phyloP scores from a whole-genome alignment of 2,329 filamentous ascomycete species.

The Xylaria digitata region DNA sequence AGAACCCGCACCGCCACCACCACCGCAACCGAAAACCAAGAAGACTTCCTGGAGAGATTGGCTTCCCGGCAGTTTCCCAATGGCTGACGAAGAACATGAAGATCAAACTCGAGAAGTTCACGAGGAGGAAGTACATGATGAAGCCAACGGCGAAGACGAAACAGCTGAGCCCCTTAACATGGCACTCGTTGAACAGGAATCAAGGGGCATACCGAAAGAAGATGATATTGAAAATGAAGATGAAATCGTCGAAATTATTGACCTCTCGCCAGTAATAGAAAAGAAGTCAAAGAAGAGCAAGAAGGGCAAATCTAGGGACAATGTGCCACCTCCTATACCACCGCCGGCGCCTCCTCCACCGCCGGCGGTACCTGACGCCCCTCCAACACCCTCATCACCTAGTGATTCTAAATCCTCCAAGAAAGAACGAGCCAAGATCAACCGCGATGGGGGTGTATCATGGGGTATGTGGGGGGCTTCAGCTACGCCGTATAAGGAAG shows the following conservation, averaged over 20 bases:
- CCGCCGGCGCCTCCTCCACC: slow-evolving; percentile 56
- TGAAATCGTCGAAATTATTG: slow-evolving; percentile 63
- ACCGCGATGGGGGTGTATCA: slow-evolving; percentile 73
- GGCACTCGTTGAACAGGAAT: slow-evolving; percentile 51
- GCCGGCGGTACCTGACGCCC: slow-evolving; percentile 61
- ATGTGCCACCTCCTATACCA: slow-evolving; percentile 43
- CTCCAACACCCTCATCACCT: slow-evolving; percentile 60
- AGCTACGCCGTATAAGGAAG: slow-evolving; percentile 65
- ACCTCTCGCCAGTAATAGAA: slow-evolving; percentile 58
- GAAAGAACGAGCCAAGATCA: slow-evolving; percentile 82
- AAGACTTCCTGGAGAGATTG: slow-evolving; percentile 52
- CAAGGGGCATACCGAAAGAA: slow-evolving; percentile 48
- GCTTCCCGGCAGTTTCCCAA: slow-evolving; percentile 50
- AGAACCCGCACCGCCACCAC: slow-evolving; percentile 55
- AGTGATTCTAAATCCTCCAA: slow-evolving; percentile 68
- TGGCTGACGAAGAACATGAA: slow-evolving; percentile 38
- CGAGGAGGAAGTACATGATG: no score
- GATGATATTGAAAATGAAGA: slow-evolving; percentile 40
- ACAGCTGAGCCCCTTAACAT: slow-evolving; percentile 64
- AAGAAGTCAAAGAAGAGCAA: slow-evolving; percentile 49
- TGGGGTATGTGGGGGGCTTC: slow-evolving; percentile 82
- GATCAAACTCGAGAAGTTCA: neutral
- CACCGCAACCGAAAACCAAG: slow-evolving; percentile 53
- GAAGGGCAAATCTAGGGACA: slow-evolving; percentile 52
- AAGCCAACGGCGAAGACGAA: slow-evolving; percentile 47